Conservation (phyloP, 768 basidiomycete species). For the Kondoa malvinella region DNA sequence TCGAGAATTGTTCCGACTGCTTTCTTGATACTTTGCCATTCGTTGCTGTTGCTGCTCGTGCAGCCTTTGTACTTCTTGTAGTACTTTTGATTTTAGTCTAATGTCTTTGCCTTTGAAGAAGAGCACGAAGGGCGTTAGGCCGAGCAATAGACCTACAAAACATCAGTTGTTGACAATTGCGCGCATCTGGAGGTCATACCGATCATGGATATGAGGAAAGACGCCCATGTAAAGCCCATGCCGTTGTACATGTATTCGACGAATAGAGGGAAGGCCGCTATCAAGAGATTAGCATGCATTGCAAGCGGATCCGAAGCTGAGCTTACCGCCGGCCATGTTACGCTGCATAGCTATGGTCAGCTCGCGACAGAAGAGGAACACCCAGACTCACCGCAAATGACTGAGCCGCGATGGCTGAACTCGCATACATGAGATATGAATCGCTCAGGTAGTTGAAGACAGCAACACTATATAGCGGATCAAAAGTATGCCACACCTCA, state of each 20-base stretch:
- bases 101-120: not conserved
- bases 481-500: not conserved
- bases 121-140: not conserved
- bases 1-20: not conserved
- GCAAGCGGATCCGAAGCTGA: too few species aligned
- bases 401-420: constrained; percentile 5
- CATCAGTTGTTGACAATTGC: too few species aligned
- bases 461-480: not conserved
- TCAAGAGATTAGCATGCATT: too few species aligned
- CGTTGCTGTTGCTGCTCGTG: not conserved
- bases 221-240: constrained; percentile 29
- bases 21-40: not conserved
- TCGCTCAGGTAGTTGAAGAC: constrained; percentile 1
- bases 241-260: constrained; percentile 26
- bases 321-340: constrained; percentile 28
- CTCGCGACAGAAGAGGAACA: not conserved
- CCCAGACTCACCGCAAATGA: not conserved
- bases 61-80: not conserved
- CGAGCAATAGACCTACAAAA: not conserved
- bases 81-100: not conserved
- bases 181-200: too few species aligned
- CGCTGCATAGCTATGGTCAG: constrained; percentile 6
- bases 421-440: constrained; percentile 6
- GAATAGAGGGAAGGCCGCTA: constrained; percentile 29
- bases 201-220: not conserved